Evolutionary conservation across 2,329 filamentous ascomycete species (phyloP).

Genomic region (Aureobasidium melanogenum): DNA sequence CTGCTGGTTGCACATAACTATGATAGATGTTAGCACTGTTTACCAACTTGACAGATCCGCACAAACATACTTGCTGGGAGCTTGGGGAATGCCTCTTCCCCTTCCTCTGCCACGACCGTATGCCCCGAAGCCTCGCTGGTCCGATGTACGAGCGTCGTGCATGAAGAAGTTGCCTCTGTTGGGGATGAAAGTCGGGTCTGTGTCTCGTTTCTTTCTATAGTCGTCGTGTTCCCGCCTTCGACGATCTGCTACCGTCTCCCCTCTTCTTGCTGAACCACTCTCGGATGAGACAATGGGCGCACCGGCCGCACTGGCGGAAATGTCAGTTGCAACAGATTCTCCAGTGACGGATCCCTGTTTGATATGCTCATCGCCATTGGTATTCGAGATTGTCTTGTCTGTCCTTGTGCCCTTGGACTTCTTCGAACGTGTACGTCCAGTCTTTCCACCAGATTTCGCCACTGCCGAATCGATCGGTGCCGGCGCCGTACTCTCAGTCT

Average conservation of each 20-base stretch:
- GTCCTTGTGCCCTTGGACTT: neutral
- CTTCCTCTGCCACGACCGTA: slow-evolving; percentile 54
- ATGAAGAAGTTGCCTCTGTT: slow-evolving; percentile 94
- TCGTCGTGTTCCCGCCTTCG: slow-evolving; percentile 83
- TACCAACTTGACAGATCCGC: neutral
- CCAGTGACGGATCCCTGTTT: neutral
- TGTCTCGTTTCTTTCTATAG: slow-evolving; percentile 77
- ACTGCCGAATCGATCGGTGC: neutral
- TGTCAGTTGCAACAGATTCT: neutral
- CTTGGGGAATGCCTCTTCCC: slow-evolving; percentile 36
- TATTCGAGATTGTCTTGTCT: neutral
- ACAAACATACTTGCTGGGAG: neutral
- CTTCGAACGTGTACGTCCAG: slow-evolving; percentile 7
- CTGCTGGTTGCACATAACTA: slow-evolving; percentile 24
- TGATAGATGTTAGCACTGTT: neutral
- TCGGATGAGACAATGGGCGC: slow-evolving; percentile 6
- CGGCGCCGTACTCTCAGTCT: slow-evolving; percentile 34
- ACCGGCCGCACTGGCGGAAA: neutral
- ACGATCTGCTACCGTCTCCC: slow-evolving; percentile 56
- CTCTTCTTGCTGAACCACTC: slow-evolving; percentile 14
- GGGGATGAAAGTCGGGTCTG: slow-evolving; percentile 87
- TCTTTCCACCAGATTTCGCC: slow-evolving; percentile 12
- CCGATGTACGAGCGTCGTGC: slow-evolving; percentile 77
- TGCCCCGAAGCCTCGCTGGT: slow-evolving; percentile 67
- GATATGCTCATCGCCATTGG: neutral